phyloP scores from a whole-genome alignment of 2,329 filamentous ascomycete genomes.

The Pseudogymnoascus sp. region DNA sequence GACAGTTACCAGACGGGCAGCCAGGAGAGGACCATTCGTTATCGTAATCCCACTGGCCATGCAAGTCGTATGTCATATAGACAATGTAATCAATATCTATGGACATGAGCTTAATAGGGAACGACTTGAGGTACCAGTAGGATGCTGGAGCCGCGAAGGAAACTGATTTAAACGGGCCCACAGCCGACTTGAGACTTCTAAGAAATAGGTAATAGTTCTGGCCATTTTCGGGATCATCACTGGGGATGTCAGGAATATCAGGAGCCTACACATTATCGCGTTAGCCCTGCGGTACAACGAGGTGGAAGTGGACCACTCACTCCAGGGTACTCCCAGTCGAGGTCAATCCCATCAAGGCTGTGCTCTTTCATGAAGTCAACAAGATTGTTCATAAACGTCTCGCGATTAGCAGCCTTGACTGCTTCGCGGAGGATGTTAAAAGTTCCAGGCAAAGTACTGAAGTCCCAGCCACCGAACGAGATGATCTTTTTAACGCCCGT shows the following conservation, averaged over 20 bases:
- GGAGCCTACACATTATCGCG: slow-evolving; percentile 13
- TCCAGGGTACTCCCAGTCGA: slow-evolving; percentile 25
- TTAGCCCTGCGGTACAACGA: no score
- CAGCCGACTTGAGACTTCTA: not conserved
- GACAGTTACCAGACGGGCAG: slow-evolving; percentile 24
- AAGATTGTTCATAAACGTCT: slow-evolving; percentile 15
- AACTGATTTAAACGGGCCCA: slow-evolving; percentile 12
- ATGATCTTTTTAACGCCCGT: slow-evolving; percentile 32
- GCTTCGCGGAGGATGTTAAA: slow-evolving; percentile 30
- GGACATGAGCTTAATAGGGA: slow-evolving; percentile 16
- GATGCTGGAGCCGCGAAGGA: slow-evolving; percentile 27
- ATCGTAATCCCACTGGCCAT: slow-evolving; percentile 16
- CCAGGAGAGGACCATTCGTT: slow-evolving; percentile 10
- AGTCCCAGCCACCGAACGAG: slow-evolving; percentile 38
- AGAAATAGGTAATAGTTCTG: slow-evolving; percentile 26
- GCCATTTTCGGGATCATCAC: slow-evolving; percentile 25
- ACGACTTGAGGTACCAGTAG: slow-evolving; percentile 28
- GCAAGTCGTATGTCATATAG: slow-evolving; percentile 19
- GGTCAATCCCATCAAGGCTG: slow-evolving; percentile 18
- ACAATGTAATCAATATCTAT: slow-evolving; percentile 21
- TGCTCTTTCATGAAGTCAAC: slow-evolving; percentile 16
- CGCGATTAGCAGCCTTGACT: slow-evolving; percentile 25
- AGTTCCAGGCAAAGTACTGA: slow-evolving; percentile 31
- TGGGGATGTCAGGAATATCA: slow-evolving; percentile 32
- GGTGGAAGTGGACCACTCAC: slow-evolving; percentile 28